Conservation (phyloP, 2,329 filamentous ascomycete species). For the Alternaria longipes region DNA sequence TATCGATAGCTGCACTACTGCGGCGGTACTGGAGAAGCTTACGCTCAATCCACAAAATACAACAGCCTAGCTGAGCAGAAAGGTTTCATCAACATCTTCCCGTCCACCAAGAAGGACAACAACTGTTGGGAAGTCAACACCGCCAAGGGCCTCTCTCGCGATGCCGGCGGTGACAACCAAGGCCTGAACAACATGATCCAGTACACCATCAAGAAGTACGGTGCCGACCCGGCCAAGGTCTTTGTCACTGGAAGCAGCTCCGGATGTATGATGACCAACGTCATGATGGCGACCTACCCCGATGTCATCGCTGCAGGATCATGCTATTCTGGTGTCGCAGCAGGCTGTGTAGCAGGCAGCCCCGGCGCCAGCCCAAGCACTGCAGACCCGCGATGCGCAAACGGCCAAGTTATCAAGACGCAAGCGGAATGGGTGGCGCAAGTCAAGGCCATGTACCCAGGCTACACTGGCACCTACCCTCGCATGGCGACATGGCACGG, state of each 20-base stretch:
- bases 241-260: slow-evolving; percentile 39
- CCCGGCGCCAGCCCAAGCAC: slow-evolving; percentile 30
- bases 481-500: slow-evolving; percentile 52
- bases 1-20: slow-evolving; percentile 37
- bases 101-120: slow-evolving; percentile 59
- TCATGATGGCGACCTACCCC: slow-evolving; percentile 39
- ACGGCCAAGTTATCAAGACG: not conserved
- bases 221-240: slow-evolving; percentile 61
- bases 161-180: slow-evolving; percentile 65
- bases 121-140: slow-evolving; percentile 69
- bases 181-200: slow-evolving; percentile 67
- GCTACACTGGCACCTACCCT: slow-evolving; percentile 48
- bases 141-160: slow-evolving; percentile 61
- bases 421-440: slow-evolving; percentile 14
- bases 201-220: slow-evolving; percentile 62
- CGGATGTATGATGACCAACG: slow-evolving; percentile 47
- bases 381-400: slow-evolving; percentile 20
- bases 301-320: slow-evolving; percentile 39
- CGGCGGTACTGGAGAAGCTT: slow-evolving; percentile 50
- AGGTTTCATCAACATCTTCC: slow-evolving; percentile 69
- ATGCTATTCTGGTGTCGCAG: slow-evolving; percentile 40
- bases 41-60: slow-evolving; percentile 27
- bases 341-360: slow-evolving; percentile 55
- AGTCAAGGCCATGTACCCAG: slow-evolving; percentile 49
- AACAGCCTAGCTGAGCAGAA: slow-evolving; percentile 59